phyloP scores from a whole-genome alignment of 257 asterid species.

The Capsicum rhomboideum region DNA sequence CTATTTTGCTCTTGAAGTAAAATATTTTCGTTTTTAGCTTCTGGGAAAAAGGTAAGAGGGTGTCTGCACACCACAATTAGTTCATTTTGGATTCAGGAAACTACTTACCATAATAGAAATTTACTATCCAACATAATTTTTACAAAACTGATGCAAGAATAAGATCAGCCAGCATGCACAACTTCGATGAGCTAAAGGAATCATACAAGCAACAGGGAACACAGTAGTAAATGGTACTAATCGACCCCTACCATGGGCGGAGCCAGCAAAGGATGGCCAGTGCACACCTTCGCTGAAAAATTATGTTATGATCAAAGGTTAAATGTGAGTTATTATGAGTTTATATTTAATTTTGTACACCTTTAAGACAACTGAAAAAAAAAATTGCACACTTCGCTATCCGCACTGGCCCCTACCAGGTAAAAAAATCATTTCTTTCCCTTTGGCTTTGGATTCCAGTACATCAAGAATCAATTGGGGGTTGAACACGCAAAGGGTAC shows the following conservation, averaged over 20 bases:
- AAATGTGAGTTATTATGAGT: too few species aligned
- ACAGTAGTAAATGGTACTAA: not conserved
- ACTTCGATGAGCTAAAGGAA: not conserved
- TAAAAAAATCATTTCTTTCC: not conserved
- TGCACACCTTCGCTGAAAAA: too few species aligned
- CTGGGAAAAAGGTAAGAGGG: not conserved
- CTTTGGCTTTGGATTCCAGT: not conserved
- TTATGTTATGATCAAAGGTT: too few species aligned
- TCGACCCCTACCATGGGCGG: not conserved
- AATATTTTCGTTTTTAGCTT: not conserved
- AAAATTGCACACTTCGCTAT: too few species aligned
- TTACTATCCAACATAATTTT: not conserved
- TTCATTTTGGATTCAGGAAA: not conserved
- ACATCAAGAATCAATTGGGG: not conserved
- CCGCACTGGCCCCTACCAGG: not conserved
- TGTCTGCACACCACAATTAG: not conserved
- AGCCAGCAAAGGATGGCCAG: too few species aligned
- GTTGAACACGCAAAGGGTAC: not conserved
- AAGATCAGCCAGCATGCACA: not conserved
- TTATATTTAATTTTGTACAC: too few species aligned
- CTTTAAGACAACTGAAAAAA: too few species aligned
- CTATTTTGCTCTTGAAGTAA: not conserved
- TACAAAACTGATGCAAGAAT: not conserved
- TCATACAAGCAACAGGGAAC: not conserved
- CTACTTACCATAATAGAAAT: not conserved